A percentile compares a stretch with the other conserved stretches of the same genome.
Evolutionary conservation across 2,329 filamentous ascomycete genomes (phyloP).

Genomic region (Penicillium sp.): DNA sequence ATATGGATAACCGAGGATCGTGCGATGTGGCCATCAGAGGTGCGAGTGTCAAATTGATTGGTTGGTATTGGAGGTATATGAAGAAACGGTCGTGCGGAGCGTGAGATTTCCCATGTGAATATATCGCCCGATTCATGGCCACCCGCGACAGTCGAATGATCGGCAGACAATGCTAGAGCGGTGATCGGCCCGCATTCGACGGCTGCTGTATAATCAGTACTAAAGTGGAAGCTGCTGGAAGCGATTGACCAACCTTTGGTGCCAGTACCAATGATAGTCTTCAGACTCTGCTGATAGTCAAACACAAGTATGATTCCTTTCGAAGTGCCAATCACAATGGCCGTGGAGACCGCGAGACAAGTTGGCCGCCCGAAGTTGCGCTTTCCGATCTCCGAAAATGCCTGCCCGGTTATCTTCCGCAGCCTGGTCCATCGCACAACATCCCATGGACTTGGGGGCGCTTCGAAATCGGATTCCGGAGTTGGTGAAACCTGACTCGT

Average conservation of each 20-base stretch:
- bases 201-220: conserved; percentile 51
- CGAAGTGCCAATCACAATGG: conserved; percentile 85
- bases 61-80: conserved; percentile 74
- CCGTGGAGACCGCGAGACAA: conserved; percentile 81
- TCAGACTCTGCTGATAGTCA: conserved; percentile 94
- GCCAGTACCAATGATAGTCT: conserved; percentile 87
- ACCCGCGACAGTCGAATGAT: conserved; percentile 85
- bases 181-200: conserved; percentile 87
- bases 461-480: conserved; percentile 62
- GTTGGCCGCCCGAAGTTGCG: conserved; percentile 91
- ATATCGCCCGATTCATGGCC: conserved; percentile 89
- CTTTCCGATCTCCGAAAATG: conserved; percentile 87
- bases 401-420: conserved; percentile 81
- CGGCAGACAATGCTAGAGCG: conserved; percentile 83
- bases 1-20: conserved; percentile 79
- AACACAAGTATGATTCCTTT: conserved; percentile 95
- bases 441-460: conserved; percentile 84
- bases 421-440: conserved; percentile 94
- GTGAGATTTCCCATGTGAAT: conserved; percentile 91
- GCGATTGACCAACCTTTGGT: conserved; percentile 68
- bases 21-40: conserved; percentile 76
- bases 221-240: background rate
- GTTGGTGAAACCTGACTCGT: conserved; percentile 66
- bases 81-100: conserved; percentile 81
- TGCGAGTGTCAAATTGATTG: conserved; percentile 62